These are phyloP conservation scores for Colletotrichum paranaense DNA, from an alignment of 2,329 filamentous ascomycete genomes.

Conservation along the genomic window DNA sequence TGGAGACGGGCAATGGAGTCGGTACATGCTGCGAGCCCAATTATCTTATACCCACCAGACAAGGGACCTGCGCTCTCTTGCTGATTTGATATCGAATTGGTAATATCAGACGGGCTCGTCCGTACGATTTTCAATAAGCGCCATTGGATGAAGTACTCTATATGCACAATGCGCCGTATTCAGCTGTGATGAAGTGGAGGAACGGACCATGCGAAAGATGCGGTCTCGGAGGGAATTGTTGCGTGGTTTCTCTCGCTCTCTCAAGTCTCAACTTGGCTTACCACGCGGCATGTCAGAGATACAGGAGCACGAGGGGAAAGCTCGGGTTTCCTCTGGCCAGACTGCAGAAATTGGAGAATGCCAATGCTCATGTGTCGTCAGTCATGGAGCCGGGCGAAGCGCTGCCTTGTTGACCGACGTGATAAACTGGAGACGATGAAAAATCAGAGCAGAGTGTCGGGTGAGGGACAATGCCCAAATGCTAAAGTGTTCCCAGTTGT, in stretches of 20 bases:
- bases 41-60: slow-evolving; percentile 24
- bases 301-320: slow-evolving; percentile 3
- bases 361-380: slow-evolving; percentile 27
- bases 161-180: neutral
- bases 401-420: slow-evolving; percentile 24
- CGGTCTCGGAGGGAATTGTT: slow-evolving; percentile 15
- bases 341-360: slow-evolving; percentile 15
- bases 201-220: slow-evolving; percentile 5
- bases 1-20: slow-evolving; percentile 20
- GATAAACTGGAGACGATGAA: slow-evolving; percentile 32
- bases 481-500: neutral
- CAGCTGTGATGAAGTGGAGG: slow-evolving; percentile 2
- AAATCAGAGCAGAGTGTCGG: slow-evolving; percentile 30
- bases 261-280: neutral
- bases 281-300: neutral
- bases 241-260: slow-evolving; percentile 6
- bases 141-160: slow-evolving; percentile 4
- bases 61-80: neutral
- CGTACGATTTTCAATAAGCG: slow-evolving; percentile 12
- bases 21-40: slow-evolving; percentile 21
- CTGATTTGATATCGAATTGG: slow-evolving; percentile 17
- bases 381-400: slow-evolving; percentile 17
- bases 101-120: neutral
- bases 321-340: slow-evolving; percentile 6
- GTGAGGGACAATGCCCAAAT: neutral